Evolutionary conservation across 2,329 filamentous ascomycete species (phyloP), one percentile per base, ranked within the genome.

Genomic region (Apiospora aurea): DNA sequence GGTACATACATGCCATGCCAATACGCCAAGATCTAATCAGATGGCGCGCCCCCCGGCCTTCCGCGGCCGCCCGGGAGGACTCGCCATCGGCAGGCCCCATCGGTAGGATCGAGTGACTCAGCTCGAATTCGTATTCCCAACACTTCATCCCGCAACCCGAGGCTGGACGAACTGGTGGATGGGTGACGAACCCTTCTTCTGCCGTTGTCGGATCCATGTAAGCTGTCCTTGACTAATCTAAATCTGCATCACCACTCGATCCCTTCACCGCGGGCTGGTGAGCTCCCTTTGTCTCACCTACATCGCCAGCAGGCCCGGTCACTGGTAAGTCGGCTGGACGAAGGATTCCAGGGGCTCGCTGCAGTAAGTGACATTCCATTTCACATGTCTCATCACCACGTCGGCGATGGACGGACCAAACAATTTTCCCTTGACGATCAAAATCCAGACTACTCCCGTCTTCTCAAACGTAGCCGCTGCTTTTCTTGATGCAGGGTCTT

Each of bases 101-200:
- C 57, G 34, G 34, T 64, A 34, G 21, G 21, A 38, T 41, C 57
- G 8, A 64, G 57, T 64, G 57, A 64, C 57, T 64, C 57, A 64
- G 57, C 57, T 64, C 57, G 34, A 64, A 64, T 64, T 64, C 57
- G 57, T 64, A 64, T 64, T 64, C 34, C 29, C 34, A 64, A 64
- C 57, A 64, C 29, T 64, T 24, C 57, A 41, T 64, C 57, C 57
- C 57, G 57, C 57, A 64, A 41, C 34, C 57, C 57, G 57, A 38
- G 57, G 57, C 57, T 64, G 57, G 7, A 38, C 53, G 53, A 38
- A 61, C 53, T 64, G 57, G 57, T 64, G 18, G 57, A 64, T 64
- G 57, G 57, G 10, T 64, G 57, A 64, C 57, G 34, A 64, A 64
- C 57, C 49, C 18, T 29, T 26, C 49, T 38, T 16, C 6, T n/a